phyloP scores from a whole-genome alignment of 495 filamentous ascomycete species.

The Usnea hakonensis region DNA sequence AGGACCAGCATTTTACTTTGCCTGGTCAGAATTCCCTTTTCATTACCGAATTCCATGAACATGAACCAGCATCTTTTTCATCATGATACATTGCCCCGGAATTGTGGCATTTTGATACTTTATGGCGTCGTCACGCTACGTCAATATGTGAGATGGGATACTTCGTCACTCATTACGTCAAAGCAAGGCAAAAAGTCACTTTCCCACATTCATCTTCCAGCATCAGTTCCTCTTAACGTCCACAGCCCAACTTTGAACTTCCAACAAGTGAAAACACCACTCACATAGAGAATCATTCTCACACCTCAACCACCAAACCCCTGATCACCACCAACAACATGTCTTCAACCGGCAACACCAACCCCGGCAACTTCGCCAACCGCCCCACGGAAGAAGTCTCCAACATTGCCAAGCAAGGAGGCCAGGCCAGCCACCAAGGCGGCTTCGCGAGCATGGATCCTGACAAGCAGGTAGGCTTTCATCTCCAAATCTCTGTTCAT shows the following conservation, averaged over 20 bases:
- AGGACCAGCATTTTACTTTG: not conserved
- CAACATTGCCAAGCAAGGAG: conserved; percentile 45
- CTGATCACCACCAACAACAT: conserved; percentile 5
- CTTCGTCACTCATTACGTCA: not conserved
- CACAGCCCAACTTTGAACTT: not conserved
- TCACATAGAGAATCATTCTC: not conserved
- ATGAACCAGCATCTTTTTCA: not conserved
- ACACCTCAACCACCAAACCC: not conserved
- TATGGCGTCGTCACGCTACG: too few species aligned
- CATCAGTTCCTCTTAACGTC: too few species aligned
- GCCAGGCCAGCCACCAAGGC: conserved; percentile 23
- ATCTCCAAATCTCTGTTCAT: not conserved
- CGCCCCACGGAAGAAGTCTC: conserved; percentile 52
- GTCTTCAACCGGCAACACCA: conserved; percentile 35
- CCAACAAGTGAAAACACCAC: not conserved
- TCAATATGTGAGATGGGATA: too few species aligned
- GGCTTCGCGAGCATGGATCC: conserved; percentile 35
- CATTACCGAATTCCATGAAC: not conserved
- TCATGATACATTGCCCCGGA: not conserved
- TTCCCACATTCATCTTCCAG: not conserved
- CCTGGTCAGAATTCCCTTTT: not conserved
- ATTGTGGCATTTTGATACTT: not conserved
- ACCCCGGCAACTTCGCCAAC: conserved; percentile 60
- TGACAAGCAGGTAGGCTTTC: conserved; percentile 40
- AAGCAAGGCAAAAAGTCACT: not conserved